Base-by-base conservation (phyloP, 75 land plant genomes). In the Pinus tabuliformis region DNA sequence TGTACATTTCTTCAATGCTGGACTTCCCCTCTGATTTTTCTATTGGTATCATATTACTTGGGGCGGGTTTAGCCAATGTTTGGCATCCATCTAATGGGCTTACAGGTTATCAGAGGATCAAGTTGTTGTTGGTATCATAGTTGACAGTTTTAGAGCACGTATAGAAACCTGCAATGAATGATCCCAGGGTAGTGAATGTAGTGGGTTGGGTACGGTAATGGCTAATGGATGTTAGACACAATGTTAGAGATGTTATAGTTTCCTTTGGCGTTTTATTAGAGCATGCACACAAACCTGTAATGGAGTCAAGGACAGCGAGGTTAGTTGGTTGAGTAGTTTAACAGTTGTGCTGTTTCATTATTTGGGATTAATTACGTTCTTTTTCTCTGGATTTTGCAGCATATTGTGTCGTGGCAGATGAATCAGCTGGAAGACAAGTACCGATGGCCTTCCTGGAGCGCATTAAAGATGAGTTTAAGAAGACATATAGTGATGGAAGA, bases 401-500 rank as follows among this genome's bases (percentile, higher is more conserved):
- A 26, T 89, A 87, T 61, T 59, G 83, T 70, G 90, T 89, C 39
- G 90, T 89, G 68, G 90, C 91, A 30, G 90, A 79, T 78, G 91
- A 84, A 64, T 91, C 87, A 58, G 78, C 79, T 63, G 91, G 89
- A 28, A 79, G 87, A 39, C 91, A 84, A 73, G 76, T 89, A 57
- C 87, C 91, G 5, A 85, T 89, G 52, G 91, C 91, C 14, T 89
- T 84, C 60, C 75, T 89, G 72, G 90, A 89, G 82, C 87, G 90
- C 15, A 78, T 89, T 24, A 89, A 84, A 87, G 91, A 89, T 36
- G 91, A 89, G 42, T 87, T 87, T 70, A 81, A 73, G 75, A 73
- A 80, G 57, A 81, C 84, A 76, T 87, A 87, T 82, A 84, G 79
- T 30, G 87, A 86, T 37, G 91, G 91, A 74, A 87, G 79, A 74